phyloP scores from a whole-genome alignment of 306 rosid genomes.

The Luffa acutangula region DNA sequence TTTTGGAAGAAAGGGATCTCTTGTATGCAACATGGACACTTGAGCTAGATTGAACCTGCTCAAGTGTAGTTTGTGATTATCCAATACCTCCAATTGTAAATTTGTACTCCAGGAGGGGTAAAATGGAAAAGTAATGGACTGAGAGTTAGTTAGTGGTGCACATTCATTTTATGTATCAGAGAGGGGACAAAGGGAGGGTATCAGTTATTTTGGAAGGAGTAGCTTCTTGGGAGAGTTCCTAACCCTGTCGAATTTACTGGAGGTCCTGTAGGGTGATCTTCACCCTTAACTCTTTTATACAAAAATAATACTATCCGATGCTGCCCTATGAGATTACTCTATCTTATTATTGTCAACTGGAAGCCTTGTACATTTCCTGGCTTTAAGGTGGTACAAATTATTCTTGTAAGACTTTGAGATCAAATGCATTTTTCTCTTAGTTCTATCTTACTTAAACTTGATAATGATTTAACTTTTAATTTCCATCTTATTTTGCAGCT shows the following conservation, averaged over 20 bases:
- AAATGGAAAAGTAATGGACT: not conserved
- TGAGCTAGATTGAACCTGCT: not conserved
- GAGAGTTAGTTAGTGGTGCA: not conserved
- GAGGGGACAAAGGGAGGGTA: not conserved
- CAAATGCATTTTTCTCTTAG: not conserved
- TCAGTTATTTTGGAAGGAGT: not conserved
- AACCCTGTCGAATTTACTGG: not conserved
- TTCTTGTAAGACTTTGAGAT: not conserved
- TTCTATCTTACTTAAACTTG: not conserved
- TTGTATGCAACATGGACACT: not conserved
- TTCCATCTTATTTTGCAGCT: conserved; percentile 48
- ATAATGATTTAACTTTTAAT: conserved; percentile 7
- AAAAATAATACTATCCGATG: not conserved
- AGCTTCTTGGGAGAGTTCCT: not conserved
- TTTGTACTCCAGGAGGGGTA: not conserved
- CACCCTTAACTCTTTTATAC: not conserved
- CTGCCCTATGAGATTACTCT: not conserved
- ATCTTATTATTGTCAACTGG: not conserved
- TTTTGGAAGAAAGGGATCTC: not conserved
- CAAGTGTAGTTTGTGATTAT: not conserved
- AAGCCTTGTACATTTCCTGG: not conserved
- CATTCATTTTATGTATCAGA: not conserved
- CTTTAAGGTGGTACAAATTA: not conserved
- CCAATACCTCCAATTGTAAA: not conserved
- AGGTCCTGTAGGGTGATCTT: not conserved